These are phyloP conservation scores for Colletotrichum horii DNA, from an alignment of 2,329 filamentous ascomycete genomes.

Conservation along the genomic window DNA sequence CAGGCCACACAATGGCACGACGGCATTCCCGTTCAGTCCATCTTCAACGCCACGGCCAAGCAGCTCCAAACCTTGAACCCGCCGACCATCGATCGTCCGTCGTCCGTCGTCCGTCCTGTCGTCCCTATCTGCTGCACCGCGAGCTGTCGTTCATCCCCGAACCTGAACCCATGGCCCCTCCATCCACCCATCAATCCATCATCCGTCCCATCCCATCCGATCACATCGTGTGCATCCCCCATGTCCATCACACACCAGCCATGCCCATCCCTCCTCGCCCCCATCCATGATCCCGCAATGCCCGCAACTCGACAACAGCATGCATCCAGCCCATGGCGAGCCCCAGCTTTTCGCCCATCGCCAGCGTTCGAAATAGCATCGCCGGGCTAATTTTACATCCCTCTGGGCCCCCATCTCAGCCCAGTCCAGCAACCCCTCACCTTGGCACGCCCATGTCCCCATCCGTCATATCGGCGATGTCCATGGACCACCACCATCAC, in stretches of 20 bases:
- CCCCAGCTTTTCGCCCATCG: neutral
- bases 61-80: neutral
- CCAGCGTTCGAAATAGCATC: constrained; percentile 16
- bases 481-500: neutral
- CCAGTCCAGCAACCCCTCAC: neutral
- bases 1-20: constrained; percentile 1
- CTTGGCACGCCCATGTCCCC: neutral
- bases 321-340: neutral
- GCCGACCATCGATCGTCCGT: neutral
- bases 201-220: neutral
- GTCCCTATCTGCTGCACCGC: neutral
- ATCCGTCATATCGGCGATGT: neutral
- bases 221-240: neutral
- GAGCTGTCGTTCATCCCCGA: neutral
- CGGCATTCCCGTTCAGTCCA: constrained; percentile 12
- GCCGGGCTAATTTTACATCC: constrained; percentile 8
- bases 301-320: neutral
- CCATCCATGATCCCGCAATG: neutral
- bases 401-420: neutral
- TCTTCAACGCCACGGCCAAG: neutral
- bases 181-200: neutral
- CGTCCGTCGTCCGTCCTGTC: neutral
- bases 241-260: neutral
- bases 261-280: neutral
- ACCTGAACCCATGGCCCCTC: neutral